phyloP scores from a whole-genome alignment of 2,329 filamentous ascomycete species.

The Cordyceps cateniannulata region DNA sequence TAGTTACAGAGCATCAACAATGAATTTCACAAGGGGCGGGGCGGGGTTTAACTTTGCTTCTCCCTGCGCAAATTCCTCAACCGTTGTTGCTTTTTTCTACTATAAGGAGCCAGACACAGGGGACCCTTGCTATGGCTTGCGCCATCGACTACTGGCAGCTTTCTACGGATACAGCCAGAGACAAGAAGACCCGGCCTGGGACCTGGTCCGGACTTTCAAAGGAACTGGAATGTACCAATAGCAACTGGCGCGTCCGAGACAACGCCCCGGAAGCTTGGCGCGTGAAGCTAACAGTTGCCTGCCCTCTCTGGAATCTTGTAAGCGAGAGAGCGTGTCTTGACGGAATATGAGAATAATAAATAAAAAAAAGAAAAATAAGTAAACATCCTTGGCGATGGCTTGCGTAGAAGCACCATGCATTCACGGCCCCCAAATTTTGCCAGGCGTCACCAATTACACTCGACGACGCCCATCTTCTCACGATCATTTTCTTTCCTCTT shows the following conservation, averaged over 20 bases:
- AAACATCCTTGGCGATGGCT: neutral
- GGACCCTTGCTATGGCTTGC: no score
- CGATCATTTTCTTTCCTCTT: neutral
- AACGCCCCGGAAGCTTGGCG: constrained; percentile 1
- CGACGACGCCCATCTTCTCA: neutral
- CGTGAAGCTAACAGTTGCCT: neutral
- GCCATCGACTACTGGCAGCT: neutral
- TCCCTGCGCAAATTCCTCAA: no score
- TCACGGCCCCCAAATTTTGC: neutral
- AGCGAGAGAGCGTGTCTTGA: constrained; percentile 8
- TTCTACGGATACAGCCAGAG: neutral
- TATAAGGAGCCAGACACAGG: no score
- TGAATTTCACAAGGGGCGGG: no score
- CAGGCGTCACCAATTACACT: neutral
- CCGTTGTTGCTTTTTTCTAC: no score
- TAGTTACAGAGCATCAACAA: no score
- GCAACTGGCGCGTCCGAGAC: neutral
- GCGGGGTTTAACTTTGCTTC: no score
- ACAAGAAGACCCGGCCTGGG: no score
- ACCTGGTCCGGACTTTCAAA: no score
- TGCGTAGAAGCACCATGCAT: neutral
- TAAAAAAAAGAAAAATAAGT: neutral
- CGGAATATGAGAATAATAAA: neutral
- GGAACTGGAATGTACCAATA: neutral
- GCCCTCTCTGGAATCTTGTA: constrained; percentile 1